phyloP scores from a whole-genome alignment of 768 basidiomycete genomes.

The Cystofilobasidium capitatum region DNA sequence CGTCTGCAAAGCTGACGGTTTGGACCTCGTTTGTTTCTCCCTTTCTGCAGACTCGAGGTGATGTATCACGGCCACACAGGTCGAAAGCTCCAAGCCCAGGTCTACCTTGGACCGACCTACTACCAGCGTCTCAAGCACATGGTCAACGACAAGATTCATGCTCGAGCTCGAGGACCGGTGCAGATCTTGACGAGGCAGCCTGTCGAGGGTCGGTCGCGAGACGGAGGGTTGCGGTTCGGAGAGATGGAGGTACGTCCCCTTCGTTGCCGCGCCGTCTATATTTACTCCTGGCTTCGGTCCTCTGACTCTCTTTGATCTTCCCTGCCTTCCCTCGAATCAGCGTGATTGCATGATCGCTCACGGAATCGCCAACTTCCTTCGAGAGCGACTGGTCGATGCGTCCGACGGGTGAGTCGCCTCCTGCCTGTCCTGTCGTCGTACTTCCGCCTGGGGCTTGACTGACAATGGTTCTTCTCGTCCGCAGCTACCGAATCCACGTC shows the following conservation, averaged over 20 bases:
- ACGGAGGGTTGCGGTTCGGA: constrained; percentile 97
- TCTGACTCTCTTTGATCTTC: background rate
- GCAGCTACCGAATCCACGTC: constrained; percentile 72
- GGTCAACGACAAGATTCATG: constrained; percentile 99
- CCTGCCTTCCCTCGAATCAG: constrained; percentile 24
- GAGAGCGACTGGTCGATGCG: constrained; percentile 64
- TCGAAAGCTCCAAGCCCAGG: constrained; percentile 92
- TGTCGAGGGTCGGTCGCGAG: constrained; percentile 95
- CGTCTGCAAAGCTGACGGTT: background rate
- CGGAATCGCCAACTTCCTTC: constrained; percentile 94
- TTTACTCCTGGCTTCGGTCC: background rate
- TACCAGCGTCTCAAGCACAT: constrained; percentile 64
- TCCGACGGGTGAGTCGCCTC: constrained; percentile 29
- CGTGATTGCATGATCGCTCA: constrained; percentile 99
- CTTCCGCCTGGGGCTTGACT: background rate
- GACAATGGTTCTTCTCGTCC: background rate
- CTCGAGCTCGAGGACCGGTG: constrained; percentile 89
- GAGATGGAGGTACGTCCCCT: constrained; percentile 70
- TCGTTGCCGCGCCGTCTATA: background rate
- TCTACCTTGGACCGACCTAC: constrained; percentile 97
- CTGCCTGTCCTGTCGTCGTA: constrained; percentile 35
- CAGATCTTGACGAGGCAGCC: constrained; percentile 96
- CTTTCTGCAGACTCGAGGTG: constrained; percentile 54
- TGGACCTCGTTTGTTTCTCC: background rate
- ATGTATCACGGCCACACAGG: constrained; percentile 99